Evolutionary conservation across 179 eudicot species (phyloP), one percentile per base, ranked within the genome.

Genomic region (Nepenthes alata): DNA sequence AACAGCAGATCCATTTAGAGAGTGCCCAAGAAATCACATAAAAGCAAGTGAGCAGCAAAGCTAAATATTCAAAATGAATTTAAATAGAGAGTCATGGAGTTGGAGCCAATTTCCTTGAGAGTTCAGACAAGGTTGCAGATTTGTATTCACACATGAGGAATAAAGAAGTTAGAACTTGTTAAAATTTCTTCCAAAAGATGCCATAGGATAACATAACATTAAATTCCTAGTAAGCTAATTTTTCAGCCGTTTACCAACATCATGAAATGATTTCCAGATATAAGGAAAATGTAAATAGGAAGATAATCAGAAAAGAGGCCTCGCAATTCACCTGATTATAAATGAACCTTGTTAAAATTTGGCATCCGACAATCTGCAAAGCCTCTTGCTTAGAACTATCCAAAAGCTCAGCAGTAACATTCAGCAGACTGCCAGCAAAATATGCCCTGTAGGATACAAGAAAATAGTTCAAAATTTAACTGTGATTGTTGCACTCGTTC

Each of bases 351-450:
- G 90, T 77, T 52, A 90, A 72, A 14, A 80, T 82, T 69, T 79
- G 94, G 69, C 96, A 94, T 61, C 96, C 99, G 72, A 77, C 81
- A 57, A 83, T 69, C 75, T 70, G 78, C 61, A 80, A 52, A 37
- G 74, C 70, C 69, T 75, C 83, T 67, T 68, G 76, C 82, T 84
- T 85, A 16, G 88, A 67, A 64, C 59, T 77, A 70, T 84, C 94
- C 76, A 94, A 72, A 64, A 94, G 86, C 67, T 87, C 94, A 64
- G 50, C 67, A 35, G 81, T 79, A 51, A 90, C 80, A 70, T 86
- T 83, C 73, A 94, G 79, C 73, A 94, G 62, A 72, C 84, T 90
- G 59, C 70, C 75, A 63, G 94, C 83, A 72, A 85, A 90, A 78
- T 82, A 94, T 12, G 84, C 91, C 86, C 99, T 94, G 77, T 47